Evolutionary conservation across 1,284 basidiomycete species (phyloP).

Genomic region (Austroboletus novae-zelandiae): DNA sequence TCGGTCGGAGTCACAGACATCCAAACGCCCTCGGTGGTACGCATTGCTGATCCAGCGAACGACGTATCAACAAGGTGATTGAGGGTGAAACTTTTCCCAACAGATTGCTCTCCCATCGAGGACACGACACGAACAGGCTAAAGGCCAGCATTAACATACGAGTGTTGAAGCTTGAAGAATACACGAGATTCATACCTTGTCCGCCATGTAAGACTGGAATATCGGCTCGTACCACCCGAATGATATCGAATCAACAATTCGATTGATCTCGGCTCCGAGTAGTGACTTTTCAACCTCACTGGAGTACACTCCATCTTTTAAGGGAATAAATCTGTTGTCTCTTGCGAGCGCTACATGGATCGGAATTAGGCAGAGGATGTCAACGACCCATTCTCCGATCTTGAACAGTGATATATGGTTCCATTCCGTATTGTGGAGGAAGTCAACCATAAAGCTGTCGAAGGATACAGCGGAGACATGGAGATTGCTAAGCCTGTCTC

Average conservation of each 20-base stretch:
- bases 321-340: slow-evolving; percentile 57
- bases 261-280: slow-evolving; percentile 56
- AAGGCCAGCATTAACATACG: background rate
- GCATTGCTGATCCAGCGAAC: slow-evolving; percentile 65
- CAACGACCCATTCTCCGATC: slow-evolving; percentile 60
- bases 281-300: slow-evolving; percentile 48
- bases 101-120: slow-evolving; percentile 54
- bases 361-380: slow-evolving; percentile 60
- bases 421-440: slow-evolving; percentile 2
- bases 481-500: slow-evolving; percentile 39
- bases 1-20: slow-evolving; percentile 64
- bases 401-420: slow-evolving; percentile 37
- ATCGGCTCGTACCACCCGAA: slow-evolving; percentile 36
- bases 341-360: slow-evolving; percentile 59
- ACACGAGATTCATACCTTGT: slow-evolving; percentile 42
- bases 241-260: slow-evolving; percentile 51
- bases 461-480: slow-evolving; percentile 23
- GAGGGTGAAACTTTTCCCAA: slow-evolving; percentile 47
- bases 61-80: slow-evolving; percentile 65
- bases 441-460: slow-evolving; percentile 15
- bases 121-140: slow-evolving; percentile 63
- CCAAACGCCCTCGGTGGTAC: slow-evolving; percentile 67
- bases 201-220: slow-evolving; percentile 59
- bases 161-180: slow-evolving; percentile 38
- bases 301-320: slow-evolving; percentile 57